These are phyloP conservation scores for Diaporthe eres DNA, from an alignment of 2,329 filamentous ascomycete species.

Conservation along the genomic window DNA sequence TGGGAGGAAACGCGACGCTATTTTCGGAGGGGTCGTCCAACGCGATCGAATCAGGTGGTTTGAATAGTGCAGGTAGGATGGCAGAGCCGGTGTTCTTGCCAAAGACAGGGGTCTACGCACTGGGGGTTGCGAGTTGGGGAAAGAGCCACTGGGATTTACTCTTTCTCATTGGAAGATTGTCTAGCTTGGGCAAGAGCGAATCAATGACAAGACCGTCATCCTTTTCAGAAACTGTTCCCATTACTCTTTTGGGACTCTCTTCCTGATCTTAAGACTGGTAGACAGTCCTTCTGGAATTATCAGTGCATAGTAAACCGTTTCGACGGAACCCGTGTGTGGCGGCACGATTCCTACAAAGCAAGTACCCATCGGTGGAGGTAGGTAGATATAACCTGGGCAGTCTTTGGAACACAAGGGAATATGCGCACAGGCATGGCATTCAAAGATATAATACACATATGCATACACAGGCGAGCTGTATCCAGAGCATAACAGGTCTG, in stretches of 20 bases:
- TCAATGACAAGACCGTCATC: too few species aligned
- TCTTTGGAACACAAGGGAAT: background rate
- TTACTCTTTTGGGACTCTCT: too few species aligned
- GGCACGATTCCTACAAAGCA: background rate
- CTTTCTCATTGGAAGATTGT: background rate
- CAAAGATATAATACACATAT: background rate
- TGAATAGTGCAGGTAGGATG: slow-evolving; percentile 31
- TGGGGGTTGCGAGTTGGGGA: background rate
- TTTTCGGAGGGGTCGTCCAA: slow-evolving; percentile 38
- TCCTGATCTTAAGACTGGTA: too few species aligned
- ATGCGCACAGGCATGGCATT: background rate
- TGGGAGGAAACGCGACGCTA: slow-evolving; percentile 34
- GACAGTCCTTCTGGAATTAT: too few species aligned
- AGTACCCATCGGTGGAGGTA: background rate
- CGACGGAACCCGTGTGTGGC: too few species aligned
- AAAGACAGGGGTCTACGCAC: slow-evolving; percentile 3
- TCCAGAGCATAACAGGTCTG: background rate
- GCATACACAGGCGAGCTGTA: background rate
- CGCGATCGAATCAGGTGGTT: slow-evolving; percentile 28
- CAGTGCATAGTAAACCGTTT: too few species aligned
- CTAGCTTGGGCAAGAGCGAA: background rate
- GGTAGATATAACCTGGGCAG: background rate
- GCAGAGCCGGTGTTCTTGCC: slow-evolving; percentile 15
- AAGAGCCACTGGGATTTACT: too few species aligned
- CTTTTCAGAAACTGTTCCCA: too few species aligned